phyloP scores from a whole-genome alignment of 2,329 filamentous ascomycete genomes.

The Arthrobotrys sphaeroides region DNA sequence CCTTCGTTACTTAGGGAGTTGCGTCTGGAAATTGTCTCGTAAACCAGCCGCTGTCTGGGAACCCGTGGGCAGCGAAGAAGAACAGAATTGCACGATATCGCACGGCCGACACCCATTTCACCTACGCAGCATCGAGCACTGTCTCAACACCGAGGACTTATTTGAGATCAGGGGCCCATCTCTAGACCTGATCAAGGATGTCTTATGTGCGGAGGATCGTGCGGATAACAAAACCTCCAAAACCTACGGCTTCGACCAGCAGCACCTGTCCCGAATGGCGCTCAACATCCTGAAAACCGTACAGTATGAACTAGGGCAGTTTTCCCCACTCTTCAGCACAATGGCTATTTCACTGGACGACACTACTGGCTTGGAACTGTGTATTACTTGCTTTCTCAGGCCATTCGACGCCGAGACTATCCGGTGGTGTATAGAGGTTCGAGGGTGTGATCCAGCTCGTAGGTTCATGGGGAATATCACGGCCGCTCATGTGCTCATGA shows the following conservation, averaged over 20 bases:
- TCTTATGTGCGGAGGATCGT: too few relatives aligned
- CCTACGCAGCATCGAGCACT: too few relatives aligned
- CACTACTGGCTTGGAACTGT: background rate
- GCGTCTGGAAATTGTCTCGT: background rate
- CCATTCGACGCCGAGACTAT: background rate
- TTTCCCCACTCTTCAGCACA: background rate
- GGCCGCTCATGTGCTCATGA: background rate
- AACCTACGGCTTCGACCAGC: too few relatives aligned
- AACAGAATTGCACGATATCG: too few relatives aligned
- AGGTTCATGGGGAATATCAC: background rate
- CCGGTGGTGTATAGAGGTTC: background rate
- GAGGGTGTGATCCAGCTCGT: background rate
- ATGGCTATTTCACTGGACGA: background rate
- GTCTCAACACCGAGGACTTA: too few relatives aligned
- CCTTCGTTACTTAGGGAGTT: background rate
- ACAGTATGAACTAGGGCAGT: background rate
- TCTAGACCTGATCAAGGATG: too few relatives aligned
- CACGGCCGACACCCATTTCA: too few relatives aligned
- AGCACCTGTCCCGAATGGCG: background rate
- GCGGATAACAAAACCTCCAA: too few relatives aligned
- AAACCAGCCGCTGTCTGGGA: too few relatives aligned
- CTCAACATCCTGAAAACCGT: background rate
- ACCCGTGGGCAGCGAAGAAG: too few relatives aligned
- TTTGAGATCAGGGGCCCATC: too few relatives aligned
- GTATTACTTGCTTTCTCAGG: background rate